These are phyloP conservation scores for Zygosaccharomyces gambellarensis DNA, from an alignment of 805 yeast species.

Conservation along the genomic window DNA sequence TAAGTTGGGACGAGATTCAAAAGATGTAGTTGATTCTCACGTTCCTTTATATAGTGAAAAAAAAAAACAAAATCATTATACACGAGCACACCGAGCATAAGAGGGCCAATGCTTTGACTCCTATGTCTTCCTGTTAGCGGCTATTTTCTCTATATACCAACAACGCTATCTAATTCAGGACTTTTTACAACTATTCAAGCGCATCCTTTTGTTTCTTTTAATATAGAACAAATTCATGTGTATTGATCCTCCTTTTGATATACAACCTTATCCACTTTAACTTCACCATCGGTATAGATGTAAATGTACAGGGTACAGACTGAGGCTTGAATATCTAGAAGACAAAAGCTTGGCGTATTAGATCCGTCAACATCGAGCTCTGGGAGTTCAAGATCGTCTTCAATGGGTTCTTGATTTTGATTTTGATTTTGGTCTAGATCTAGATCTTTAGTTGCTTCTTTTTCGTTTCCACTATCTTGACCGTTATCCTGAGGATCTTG, in stretches of 20 bases:
- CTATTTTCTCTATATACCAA: neutral
- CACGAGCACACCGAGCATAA: neutral
- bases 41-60: neutral
- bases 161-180: neutral
- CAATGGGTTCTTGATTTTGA: conserved; percentile 22
- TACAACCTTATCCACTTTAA: conserved; percentile 83
- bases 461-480: neutral
- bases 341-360: conserved; percentile 78
- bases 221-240: neutral
- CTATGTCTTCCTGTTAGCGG: neutral
- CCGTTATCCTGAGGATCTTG: conserved; percentile 9
- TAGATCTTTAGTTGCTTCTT: conserved; percentile 1
- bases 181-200: neutral
- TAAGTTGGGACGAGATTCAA: neutral
- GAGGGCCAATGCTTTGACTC: no score
- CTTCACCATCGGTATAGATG: conserved; percentile 72
- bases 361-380: conserved; percentile 31
- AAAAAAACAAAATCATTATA: neutral
- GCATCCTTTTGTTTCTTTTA: neutral
- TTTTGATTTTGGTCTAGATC: conserved; percentile 19
- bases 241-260: conserved; percentile 46
- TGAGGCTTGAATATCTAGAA: conserved; percentile 77
- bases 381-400: conserved; percentile 18
- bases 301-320: conserved; percentile 81
- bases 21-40: neutral